Evolutionary conservation across 306 rosid species (phyloP), one percentile per base, ranked within the genome.

Genomic region (Elaeagnus macrophylla): DNA sequence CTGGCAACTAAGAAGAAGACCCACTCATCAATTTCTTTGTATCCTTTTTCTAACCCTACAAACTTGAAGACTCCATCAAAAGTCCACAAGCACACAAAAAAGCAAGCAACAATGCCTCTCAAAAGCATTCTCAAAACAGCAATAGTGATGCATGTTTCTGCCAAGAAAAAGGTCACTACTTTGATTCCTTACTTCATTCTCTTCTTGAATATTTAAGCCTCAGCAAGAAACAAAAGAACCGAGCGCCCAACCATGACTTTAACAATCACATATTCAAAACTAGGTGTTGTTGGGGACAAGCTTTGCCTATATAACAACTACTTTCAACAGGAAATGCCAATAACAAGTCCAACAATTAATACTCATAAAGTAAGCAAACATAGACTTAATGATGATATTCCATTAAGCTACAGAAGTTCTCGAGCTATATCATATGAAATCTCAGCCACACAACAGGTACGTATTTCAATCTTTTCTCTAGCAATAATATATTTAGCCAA

Each of bases 391-490:
- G 20, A 46, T 13, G 58, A 56, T 59, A 10, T 61, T 6, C 5
- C 52, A 10, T 57, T 63, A 50, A 39, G 48, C 51, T 38, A 7
- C 37, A 59, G 19, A 15, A 64, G 41, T 41, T 56, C 58, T 44
- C 70, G 37, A 41, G 69, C 66, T 37, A 46, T 65, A 42, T 62
- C 69, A 12, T 61, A 66, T 18, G 62, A 61, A n/a, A 57, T 66
- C 46, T 61, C 66, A 51, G 48, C 62, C 53, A 39, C 54, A 40
- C 57, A 69, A 59, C 37, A 25, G 40, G 39, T 9, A 47, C 62
- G 61, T 47, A 42, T 42, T 42, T 43, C 37, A 50, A 8, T 45
- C 42, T 57, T 12, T 25, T 18, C 37, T 39, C 12, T 9, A 20
- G 40, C 0, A 25, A 12, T 13, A 37, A 43, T 35, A 14, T 10